Conservation (phyloP, 176 grass and related monocot species). For the Pharus latifolius region DNA sequence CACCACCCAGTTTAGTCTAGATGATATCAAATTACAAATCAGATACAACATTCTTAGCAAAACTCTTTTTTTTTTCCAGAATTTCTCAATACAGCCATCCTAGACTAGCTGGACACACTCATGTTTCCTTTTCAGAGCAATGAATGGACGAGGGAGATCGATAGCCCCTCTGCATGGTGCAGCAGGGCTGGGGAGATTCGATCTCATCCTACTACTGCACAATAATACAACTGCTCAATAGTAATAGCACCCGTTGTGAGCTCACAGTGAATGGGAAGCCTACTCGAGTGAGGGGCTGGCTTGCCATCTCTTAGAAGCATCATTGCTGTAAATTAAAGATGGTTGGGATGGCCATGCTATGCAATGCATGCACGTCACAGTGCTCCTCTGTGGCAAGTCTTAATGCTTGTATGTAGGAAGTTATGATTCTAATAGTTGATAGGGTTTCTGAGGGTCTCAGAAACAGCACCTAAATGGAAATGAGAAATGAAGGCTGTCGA, state of each 20-base stretch:
- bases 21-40: no score
- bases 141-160: not conserved
- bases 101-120: not conserved
- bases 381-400: not conserved
- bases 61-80: not conserved
- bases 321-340: not conserved
- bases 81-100: not conserved
- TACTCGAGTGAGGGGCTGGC: no score
- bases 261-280: no score
- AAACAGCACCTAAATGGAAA: not conserved
- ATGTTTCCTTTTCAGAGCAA: not conserved
- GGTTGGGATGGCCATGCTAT: not conserved
- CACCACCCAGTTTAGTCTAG: no score
- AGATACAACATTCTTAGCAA: no score
- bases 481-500: not conserved
- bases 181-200: not conserved
- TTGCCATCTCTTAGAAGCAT: not conserved
- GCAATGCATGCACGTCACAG: not conserved
- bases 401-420: not conserved
- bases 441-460: not conserved
- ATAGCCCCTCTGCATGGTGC: not conserved
- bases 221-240: no score
- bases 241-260: no score
- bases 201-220: no score
- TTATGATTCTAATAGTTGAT: no score